Evolutionary conservation across 495 filamentous ascomycete species (phyloP).

Genomic region (Darksidea phi): DNA sequence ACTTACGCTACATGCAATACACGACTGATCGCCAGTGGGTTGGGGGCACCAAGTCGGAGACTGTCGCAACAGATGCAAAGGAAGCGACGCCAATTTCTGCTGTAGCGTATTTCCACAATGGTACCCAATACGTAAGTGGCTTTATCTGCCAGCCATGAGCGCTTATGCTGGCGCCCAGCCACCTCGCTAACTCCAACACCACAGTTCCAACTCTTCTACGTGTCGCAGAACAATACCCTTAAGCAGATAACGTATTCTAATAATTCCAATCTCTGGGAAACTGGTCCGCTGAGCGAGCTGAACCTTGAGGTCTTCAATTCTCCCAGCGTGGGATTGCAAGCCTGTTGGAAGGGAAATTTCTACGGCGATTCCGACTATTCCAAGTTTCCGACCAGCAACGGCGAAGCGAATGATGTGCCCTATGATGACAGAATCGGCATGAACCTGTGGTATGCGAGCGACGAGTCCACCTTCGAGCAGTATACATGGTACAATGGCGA

Average conservation of each 20-base stretch:
- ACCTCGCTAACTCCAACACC: background rate
- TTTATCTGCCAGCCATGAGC: too few species aligned
- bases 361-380: conserved; percentile 41
- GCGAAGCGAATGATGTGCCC: conserved; percentile 5
- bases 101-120: conserved; percentile 38
- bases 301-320: conserved; percentile 37
- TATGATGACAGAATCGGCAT: conserved; percentile 28
- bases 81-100: conserved; percentile 43
- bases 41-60: conserved; percentile 36
- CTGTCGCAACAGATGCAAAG: conserved; percentile 43
- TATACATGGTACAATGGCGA: conserved; percentile 39
- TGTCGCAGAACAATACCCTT: conserved; percentile 37
- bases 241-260: conserved; percentile 38
- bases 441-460: conserved; percentile 42
- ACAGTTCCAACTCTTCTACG: conserved; percentile 41
- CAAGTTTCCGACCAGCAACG: conserved; percentile 24
- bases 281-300: conserved; percentile 35
- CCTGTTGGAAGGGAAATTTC: conserved; percentile 45
- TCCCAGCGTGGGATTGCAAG: conserved; percentile 42
- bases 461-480: conserved; percentile 40
- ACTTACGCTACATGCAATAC: conserved; percentile 40
- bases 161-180: background rate
- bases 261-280: conserved; percentile 38
- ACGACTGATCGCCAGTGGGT: conserved; percentile 32
- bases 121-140: conserved; percentile 27